These are phyloP conservation scores for Metschnikowia orientalis DNA, from an alignment of 805 yeast species.

Conservation along the genomic window DNA sequence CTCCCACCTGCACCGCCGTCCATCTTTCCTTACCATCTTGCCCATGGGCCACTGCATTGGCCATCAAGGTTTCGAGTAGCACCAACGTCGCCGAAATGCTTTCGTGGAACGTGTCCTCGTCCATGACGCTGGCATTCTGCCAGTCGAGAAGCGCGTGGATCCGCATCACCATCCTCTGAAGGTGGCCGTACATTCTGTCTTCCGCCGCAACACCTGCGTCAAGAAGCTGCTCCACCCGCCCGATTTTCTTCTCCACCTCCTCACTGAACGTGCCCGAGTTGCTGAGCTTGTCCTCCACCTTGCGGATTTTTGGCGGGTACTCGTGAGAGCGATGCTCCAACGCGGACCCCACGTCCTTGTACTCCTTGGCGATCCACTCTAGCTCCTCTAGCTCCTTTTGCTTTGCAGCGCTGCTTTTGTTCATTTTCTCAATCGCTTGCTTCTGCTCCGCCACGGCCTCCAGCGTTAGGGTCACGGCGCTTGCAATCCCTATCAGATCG, in stretches of 20 bases:
- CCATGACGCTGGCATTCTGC: constrained; percentile 19
- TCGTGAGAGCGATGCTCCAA: constrained; percentile 4
- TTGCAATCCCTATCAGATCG: constrained; percentile 21
- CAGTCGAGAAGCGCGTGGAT: constrained; percentile 21
- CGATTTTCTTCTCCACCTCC: constrained; percentile 5
- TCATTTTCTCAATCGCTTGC: constrained; percentile 5
- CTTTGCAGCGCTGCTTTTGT: constrained; percentile 1
- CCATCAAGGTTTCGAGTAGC: constrained; percentile 11
- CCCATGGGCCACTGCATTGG: constrained; percentile 4
- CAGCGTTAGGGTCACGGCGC: constrained; percentile 15
- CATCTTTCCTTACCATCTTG: constrained; percentile 8
- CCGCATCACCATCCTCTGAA: constrained; percentile 19
- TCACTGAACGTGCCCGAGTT: constrained; percentile 6
- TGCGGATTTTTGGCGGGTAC: constrained; percentile 13
- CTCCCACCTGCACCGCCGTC: constrained; percentile 9
- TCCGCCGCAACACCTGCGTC: constrained; percentile 9
- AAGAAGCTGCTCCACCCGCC: constrained; percentile 2
- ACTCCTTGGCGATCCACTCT: constrained; percentile 9
- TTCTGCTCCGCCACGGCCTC: constrained; percentile 13
- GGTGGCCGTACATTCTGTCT: constrained; percentile 12
- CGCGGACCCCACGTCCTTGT: constrained; percentile 7
- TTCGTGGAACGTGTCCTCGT: constrained; percentile 14
- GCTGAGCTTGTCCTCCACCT: constrained; percentile 6
- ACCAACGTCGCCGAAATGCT: constrained; percentile 12
- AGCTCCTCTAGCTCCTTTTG: constrained; percentile 2